phyloP scores from a whole-genome alignment of 2,329 filamentous ascomycete species.

The Calonectria pseudoturangicola region DNA sequence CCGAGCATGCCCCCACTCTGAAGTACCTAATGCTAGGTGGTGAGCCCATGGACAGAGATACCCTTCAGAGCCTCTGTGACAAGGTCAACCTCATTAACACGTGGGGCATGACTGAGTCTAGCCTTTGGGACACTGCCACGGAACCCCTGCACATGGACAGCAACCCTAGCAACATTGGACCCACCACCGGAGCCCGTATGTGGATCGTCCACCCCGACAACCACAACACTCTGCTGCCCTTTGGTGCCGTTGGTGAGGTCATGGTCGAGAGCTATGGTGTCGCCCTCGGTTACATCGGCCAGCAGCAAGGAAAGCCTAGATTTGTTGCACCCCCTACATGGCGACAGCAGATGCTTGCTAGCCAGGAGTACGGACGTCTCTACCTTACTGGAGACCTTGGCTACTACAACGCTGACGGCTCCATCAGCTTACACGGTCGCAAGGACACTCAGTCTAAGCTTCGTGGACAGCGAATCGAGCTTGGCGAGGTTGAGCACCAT shows the following conservation, averaged over 20 bases:
- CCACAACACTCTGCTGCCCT: slow-evolving; percentile 36
- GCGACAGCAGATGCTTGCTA: slow-evolving; percentile 16
- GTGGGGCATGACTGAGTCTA: slow-evolving; percentile 38
- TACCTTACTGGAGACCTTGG: slow-evolving; percentile 18
- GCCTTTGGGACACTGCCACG: slow-evolving; percentile 34
- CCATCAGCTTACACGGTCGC: slow-evolving; percentile 31
- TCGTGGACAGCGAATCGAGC: slow-evolving; percentile 40
- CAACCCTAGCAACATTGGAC: slow-evolving; percentile 32
- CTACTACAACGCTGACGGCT: slow-evolving; percentile 30
- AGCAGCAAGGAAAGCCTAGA: slow-evolving; percentile 26
- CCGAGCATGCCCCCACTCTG: slow-evolving; percentile 35
- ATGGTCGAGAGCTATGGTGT: slow-evolving; percentile 40
- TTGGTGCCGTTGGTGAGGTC: slow-evolving; percentile 40
- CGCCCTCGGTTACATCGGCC: slow-evolving; percentile 35
- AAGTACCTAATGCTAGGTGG: slow-evolving; percentile 40
- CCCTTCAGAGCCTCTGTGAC: slow-evolving; percentile 32
- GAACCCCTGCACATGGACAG: slow-evolving; percentile 27
- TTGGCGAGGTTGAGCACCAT: slow-evolving; percentile 41
- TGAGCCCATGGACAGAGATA: slow-evolving; percentile 39
- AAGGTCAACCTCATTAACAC: slow-evolving; percentile 40
- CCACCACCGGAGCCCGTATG: slow-evolving; percentile 37
- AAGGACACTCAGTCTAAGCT: slow-evolving; percentile 37
- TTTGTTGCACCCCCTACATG: slow-evolving; percentile 5
- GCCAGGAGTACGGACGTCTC: slow-evolving; percentile 9
- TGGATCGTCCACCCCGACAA: slow-evolving; percentile 43